Percentiles rank a stretch among this genome's conserved stretches.
Evolutionary conservation across 2,329 filamentous ascomycete species (phyloP).

Genomic region (Phialophora macrospora): DNA sequence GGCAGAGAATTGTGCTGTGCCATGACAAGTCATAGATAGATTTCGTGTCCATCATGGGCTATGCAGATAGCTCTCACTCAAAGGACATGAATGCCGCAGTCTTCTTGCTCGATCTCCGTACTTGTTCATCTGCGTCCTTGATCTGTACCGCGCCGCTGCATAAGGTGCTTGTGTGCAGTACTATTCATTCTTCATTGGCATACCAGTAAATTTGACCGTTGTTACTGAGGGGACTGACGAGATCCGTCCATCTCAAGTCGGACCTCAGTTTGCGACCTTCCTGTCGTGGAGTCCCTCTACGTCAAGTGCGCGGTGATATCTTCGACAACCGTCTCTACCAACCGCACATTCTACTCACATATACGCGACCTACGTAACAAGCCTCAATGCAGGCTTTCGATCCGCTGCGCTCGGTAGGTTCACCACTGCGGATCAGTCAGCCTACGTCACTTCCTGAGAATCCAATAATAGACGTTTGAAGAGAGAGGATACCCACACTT

Average conservation of each 20-base stretch:
- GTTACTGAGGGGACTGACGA: neutral
- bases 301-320: neutral
- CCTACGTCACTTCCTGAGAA: neutral
- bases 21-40: conserved; percentile 25
- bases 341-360: neutral
- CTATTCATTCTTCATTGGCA: neutral
- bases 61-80: conserved; percentile 24
- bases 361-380: neutral
- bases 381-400: neutral
- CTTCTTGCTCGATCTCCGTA: neutral
- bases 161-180: neutral
- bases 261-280: neutral
- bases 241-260: neutral
- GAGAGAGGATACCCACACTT: conserved; percentile 1
- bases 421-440: neutral
- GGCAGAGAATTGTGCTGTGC: conserved; percentile 15
- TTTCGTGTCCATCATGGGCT: conserved; percentile 25
- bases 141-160: neutral
- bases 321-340: neutral
- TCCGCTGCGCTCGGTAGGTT: neutral
- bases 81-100: conserved; percentile 23
- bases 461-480: neutral
- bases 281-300: neutral
- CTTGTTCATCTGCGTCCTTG: neutral
- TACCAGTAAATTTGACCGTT: neutral